Conservation (phyloP, 179 eudicot species). For the Spergularia azorica region DNA sequence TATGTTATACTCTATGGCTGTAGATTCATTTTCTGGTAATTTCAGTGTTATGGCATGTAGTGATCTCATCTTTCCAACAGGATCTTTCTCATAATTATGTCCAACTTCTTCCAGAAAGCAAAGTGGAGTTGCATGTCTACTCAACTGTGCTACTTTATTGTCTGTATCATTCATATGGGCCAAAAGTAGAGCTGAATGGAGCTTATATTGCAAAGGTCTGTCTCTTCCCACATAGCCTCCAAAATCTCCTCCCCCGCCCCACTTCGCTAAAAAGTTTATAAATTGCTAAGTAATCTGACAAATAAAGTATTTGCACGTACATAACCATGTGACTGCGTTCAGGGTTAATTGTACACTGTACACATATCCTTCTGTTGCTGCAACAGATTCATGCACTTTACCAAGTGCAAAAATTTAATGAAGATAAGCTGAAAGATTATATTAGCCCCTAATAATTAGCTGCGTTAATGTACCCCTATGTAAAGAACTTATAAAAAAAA, state of each 20-base stretch:
- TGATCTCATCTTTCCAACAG: constrained; percentile 36
- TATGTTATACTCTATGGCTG: constrained; percentile 5
- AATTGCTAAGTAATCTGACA: neutral
- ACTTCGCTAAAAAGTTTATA: neutral
- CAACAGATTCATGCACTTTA: neutral
- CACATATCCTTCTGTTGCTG: neutral
- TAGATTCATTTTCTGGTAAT: constrained; percentile 15
- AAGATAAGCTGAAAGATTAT: neutral
- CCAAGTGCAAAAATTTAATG: neutral
- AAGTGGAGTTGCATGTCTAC: constrained; percentile 76
- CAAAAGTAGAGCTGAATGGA: constrained; percentile 48
- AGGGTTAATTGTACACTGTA: neutral
- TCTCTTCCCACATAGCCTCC: constrained; percentile 1
- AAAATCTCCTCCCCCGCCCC: neutral
- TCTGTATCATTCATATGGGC: constrained; percentile 47
- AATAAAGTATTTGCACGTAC: neutral
- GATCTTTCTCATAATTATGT: constrained; percentile 75
- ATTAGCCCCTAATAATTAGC: neutral
- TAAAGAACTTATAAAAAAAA: neutral
- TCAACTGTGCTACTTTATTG: constrained; percentile 73
- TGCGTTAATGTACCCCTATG: too few relatives aligned
- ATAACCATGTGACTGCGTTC: neutral
- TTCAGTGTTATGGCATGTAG: neutral
- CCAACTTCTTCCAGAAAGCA: constrained; percentile 56
- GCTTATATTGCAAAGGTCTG: constrained; percentile 56